phyloP scores from a whole-genome alignment of 208 protist species.

The Polymyxa betae region DNA sequence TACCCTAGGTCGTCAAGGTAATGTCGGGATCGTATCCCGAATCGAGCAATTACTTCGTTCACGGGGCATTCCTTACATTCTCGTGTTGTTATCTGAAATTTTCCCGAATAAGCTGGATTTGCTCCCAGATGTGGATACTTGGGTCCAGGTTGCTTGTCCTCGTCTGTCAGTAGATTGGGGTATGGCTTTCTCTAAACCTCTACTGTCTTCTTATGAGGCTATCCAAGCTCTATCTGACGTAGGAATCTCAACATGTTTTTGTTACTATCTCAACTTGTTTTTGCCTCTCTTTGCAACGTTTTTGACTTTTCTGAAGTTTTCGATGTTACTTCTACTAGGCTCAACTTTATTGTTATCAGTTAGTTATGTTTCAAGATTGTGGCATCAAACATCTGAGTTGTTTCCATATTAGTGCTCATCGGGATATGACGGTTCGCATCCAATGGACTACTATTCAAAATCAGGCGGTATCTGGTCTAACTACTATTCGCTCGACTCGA shows the following conservation, averaged over 20 bases:
- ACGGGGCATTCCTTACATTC: conserved; percentile 77
- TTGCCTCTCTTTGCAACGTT: too few species aligned
- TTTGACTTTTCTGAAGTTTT: conserved; percentile 49
- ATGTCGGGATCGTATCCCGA: conserved; percentile 85
- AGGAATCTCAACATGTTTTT: background rate
- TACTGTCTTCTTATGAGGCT: conserved; percentile 95
- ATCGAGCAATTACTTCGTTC: conserved; percentile 81
- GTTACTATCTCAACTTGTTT: too few species aligned
- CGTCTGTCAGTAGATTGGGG: conserved; percentile 98
- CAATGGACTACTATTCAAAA: conserved; percentile 69
- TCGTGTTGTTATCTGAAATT: conserved; percentile 95
- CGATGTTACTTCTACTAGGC: too few species aligned
- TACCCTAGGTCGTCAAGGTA: conserved; percentile 95
- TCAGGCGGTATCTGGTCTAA: conserved; percentile 59
- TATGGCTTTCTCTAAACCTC: conserved; percentile 90
- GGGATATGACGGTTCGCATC: background rate
- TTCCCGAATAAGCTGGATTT: conserved; percentile 88
- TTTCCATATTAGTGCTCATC: too few species aligned
- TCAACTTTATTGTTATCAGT: too few species aligned
- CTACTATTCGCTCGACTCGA: conserved; percentile 43
- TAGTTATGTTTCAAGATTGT: too few species aligned
- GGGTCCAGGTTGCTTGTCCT: conserved; percentile 77
- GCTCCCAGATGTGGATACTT: conserved; percentile 59
- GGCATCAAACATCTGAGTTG: too few species aligned
- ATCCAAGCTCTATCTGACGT: conserved; percentile 63